These are phyloP conservation scores for Oemleria cerasiformis DNA, from an alignment of 306 rosid species.

Conservation along the genomic window DNA sequence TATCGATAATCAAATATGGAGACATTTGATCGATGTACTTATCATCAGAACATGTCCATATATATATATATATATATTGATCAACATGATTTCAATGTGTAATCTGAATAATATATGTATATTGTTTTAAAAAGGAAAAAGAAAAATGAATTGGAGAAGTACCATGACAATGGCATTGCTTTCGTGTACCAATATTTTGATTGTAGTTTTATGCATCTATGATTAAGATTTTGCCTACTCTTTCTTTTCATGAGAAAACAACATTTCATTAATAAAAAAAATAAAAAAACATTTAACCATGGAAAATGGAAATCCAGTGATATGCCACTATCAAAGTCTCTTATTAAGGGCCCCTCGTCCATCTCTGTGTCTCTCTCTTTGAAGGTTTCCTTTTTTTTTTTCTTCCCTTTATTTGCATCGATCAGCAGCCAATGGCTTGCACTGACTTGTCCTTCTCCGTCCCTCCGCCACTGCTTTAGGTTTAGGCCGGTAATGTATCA, in stretches of 20 bases:
- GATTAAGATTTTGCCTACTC: too few species aligned
- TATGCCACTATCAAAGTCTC: slow-evolving; percentile 47
- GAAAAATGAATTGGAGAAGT: neutral
- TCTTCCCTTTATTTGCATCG: slow-evolving; percentile 28
- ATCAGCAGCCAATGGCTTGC: slow-evolving; percentile 49
- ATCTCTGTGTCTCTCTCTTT: neutral
- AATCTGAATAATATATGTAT: too few species aligned
- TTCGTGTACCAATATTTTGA: too few species aligned
- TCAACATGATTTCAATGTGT: too few species aligned
- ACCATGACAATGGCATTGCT: neutral
- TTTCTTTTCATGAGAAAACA: too few species aligned
- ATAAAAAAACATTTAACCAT: neutral
- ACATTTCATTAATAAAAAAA: too few species aligned
- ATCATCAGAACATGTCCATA: too few species aligned
- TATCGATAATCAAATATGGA: too few species aligned
- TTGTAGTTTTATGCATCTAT: too few species aligned
- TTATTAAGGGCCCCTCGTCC: slow-evolving; percentile 16
- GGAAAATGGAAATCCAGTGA: slow-evolving; percentile 41
- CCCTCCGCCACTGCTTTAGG: neutral
- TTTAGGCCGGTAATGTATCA: slow-evolving; percentile 27
- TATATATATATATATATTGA: too few species aligned
- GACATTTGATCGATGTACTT: too few species aligned
- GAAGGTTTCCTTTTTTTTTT: slow-evolving; percentile 5
- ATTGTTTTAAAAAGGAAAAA: too few species aligned
- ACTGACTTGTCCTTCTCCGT: slow-evolving; percentile 47